A percentile compares a stretch with the other conserved stretches of the same genome.
Evolutionary conservation across 1,284 basidiomycete genomes (phyloP).

Genomic region (Ustilago hordei): DNA sequence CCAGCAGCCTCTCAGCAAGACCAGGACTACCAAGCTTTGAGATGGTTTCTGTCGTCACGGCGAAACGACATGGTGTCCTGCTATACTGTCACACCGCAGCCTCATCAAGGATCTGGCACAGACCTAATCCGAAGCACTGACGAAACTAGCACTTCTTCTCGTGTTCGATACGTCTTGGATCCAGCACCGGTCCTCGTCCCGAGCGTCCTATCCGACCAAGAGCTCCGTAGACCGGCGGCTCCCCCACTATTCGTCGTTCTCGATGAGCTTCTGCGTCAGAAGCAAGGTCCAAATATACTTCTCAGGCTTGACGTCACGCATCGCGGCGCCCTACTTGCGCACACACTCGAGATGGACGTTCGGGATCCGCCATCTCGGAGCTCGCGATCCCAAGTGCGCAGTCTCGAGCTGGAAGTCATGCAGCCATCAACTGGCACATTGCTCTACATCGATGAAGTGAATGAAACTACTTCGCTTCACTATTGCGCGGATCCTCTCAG

Average conservation of each 20-base stretch:
- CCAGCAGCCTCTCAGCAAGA: neutral
- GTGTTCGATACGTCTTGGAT: slow-evolving; percentile 11
- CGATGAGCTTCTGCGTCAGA: slow-evolving; percentile 2
- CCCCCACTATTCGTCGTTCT: slow-evolving; percentile 10
- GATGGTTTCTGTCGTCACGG: slow-evolving; percentile 19
- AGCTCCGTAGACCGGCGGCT: neutral
- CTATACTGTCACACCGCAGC: slow-evolving; percentile 10
- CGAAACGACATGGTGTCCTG: slow-evolving; percentile 23
- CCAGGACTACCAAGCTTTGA: neutral
- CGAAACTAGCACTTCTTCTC: neutral
- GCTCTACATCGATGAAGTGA: slow-evolving; percentile 6
- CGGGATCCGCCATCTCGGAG: neutral
- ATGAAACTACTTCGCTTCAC: neutral
- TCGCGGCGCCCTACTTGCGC: slow-evolving; percentile 16
- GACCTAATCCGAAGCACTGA: neutral
- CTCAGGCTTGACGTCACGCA: slow-evolving; percentile 14
- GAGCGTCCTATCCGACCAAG: no score
- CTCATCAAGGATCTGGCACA: neutral
- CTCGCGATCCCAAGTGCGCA: neutral
- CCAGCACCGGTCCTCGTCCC: slow-evolving; percentile 24
- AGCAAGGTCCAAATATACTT: neutral
- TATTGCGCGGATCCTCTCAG: neutral
- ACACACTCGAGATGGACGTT: neutral
- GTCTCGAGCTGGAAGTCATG: slow-evolving; percentile 4
- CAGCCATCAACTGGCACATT: slow-evolving; percentile 8